These are phyloP conservation scores for Shiraia bambusicola DNA, from an alignment of 2,329 filamentous ascomycete genomes.

Conservation along the genomic window DNA sequence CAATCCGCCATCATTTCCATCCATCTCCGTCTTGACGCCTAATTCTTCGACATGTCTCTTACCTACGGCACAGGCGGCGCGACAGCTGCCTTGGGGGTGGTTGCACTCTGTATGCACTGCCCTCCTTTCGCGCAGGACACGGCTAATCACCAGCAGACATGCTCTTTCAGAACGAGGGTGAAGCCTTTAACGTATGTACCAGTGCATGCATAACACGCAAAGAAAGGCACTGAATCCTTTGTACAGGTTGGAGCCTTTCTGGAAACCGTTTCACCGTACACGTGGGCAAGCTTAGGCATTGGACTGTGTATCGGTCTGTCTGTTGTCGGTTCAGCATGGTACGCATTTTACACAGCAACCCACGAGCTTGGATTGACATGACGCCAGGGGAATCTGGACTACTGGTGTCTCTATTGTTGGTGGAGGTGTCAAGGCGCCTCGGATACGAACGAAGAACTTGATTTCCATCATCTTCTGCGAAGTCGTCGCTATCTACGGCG, in stretches of 20 bases:
- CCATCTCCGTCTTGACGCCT: slow-evolving; percentile 21
- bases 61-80: slow-evolving; percentile 69
- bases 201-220: not conserved
- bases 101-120: slow-evolving; percentile 72
- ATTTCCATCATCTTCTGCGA: slow-evolving; percentile 99
- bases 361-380: slow-evolving; percentile 13
- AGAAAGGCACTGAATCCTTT: slow-evolving; percentile 6
- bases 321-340: slow-evolving; percentile 97
- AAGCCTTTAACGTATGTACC: slow-evolving; percentile 81
- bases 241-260: slow-evolving; percentile 87
- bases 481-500: slow-evolving; percentile 98
- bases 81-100: slow-evolving; percentile 67
- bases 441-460: slow-evolving; percentile 98
- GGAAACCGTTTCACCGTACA: slow-evolving; percentile 89
- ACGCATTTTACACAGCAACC: slow-evolving; percentile 36
- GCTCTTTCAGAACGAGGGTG: slow-evolving; percentile 95
- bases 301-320: slow-evolving; percentile 93
- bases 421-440: slow-evolving; percentile 91
- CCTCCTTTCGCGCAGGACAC: slow-evolving; percentile 21
- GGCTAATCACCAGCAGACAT: slow-evolving; percentile 67
- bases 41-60: slow-evolving; percentile 64
- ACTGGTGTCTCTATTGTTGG: slow-evolving; percentile 97
- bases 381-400: slow-evolving; percentile 90
- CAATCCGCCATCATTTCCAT: slow-evolving; percentile 26
- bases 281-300: slow-evolving; percentile 89